These are phyloP conservation scores for Tirmania nivea DNA, from an alignment of 495 filamentous ascomycete species.

Conservation along the genomic window DNA sequence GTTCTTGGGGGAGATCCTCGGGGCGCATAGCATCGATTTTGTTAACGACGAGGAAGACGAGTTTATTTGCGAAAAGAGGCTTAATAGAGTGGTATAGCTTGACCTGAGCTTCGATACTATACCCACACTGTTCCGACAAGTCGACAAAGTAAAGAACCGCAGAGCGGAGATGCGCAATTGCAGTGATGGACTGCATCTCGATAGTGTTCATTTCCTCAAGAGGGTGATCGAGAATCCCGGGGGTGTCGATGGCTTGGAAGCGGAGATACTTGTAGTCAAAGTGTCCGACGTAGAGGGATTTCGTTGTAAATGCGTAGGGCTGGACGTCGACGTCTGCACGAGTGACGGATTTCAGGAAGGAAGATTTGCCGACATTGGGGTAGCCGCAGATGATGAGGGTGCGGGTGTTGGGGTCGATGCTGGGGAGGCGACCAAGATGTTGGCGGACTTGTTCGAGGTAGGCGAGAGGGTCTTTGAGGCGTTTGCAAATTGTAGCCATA, in stretches of 20 bases:
- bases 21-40: conserved; percentile 84
- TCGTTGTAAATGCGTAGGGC: conserved; percentile 97
- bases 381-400: conserved; percentile 92
- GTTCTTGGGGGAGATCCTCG: conserved; percentile 68
- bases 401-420: conserved; percentile 88
- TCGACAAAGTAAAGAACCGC: conserved; percentile 98
- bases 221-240: conserved; percentile 90
- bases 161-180: conserved; percentile 84
- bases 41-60: conserved; percentile 90
- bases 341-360: conserved; percentile 75
- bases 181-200: conserved; percentile 95
- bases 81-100: conserved; percentile 87
- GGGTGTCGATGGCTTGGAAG: conserved; percentile 76
- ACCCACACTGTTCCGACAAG: conserved; percentile 91
- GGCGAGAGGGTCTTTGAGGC: conserved; percentile 76
- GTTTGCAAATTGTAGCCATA: conserved; percentile 89
- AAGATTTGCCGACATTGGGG: conserved; percentile 93
- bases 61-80: conserved; percentile 89
- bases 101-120: conserved; percentile 77
- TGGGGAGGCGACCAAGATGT: conserved; percentile 89
- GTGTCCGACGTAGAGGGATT: conserved; percentile 90
- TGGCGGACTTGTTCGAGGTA: conserved; percentile 97
- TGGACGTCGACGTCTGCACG: conserved; percentile 94
- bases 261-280: conserved; percentile 97
- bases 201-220: conserved; percentile 99